These are phyloP conservation scores for Nelumbo lutea DNA, from an alignment of 164 flowering plant genomes.

Conservation along the genomic window DNA sequence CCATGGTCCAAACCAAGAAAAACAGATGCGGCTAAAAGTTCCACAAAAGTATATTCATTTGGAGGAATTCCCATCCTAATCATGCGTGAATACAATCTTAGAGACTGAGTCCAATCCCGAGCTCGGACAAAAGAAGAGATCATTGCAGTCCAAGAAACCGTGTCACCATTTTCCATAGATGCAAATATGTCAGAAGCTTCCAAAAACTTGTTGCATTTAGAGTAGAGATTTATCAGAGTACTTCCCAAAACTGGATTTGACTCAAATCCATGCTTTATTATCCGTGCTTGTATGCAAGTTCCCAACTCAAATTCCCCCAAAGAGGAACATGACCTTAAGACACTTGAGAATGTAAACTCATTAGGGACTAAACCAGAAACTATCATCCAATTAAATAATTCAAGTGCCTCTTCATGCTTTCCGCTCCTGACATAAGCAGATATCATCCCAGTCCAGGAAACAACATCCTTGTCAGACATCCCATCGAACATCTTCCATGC, in stretches of 20 bases:
- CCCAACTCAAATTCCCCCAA: conserved; percentile 28
- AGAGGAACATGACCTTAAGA: conserved; percentile 35
- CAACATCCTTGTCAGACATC: conserved; percentile 46
- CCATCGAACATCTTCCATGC: conserved; percentile 49
- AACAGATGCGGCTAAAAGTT: conserved; percentile 31
- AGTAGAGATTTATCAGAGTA: conserved; percentile 45
- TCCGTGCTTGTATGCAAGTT: conserved; percentile 27
- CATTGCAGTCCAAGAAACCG: conserved; percentile 47
- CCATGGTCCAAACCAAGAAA: conserved; percentile 33
- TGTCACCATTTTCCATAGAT: conserved; percentile 25
- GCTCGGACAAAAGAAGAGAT: conserved; percentile 37
- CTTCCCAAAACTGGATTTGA: conserved; percentile 28
- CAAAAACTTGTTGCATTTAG: conserved; percentile 28
- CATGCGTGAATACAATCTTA: conserved; percentile 35
- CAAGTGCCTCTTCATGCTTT: conserved; percentile 27
- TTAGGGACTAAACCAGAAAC: conserved; percentile 38
- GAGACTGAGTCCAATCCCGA: conserved; percentile 29
- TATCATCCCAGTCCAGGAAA: conserved; percentile 49
- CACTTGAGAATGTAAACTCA: conserved; percentile 45
- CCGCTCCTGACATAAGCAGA: conserved; percentile 34
- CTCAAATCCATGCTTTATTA: conserved; percentile 41
- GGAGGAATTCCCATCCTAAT: conserved; percentile 39
- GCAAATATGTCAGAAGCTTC: conserved; percentile 32
- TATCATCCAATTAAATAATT: conserved; percentile 36
- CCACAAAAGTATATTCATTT: conserved; percentile 55